Evolutionary conservation across 805 yeast species (phyloP).

Genomic region (Lachancea waltii): DNA sequence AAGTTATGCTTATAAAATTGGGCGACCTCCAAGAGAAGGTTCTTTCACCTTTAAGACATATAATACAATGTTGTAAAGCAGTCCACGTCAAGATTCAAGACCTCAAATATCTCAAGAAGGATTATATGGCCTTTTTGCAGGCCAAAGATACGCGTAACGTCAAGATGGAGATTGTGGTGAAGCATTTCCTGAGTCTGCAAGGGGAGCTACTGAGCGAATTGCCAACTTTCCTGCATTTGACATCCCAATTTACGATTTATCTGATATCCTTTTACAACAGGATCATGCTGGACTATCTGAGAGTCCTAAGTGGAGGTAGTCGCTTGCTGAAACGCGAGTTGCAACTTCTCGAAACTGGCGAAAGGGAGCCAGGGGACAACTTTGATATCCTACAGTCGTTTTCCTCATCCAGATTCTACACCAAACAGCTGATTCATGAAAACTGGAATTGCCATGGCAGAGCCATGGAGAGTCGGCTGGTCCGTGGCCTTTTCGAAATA

Average conservation of each 20-base stretch:
- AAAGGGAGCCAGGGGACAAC: conserved; percentile 26
- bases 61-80: conserved; percentile 22
- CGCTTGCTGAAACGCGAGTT: conserved; percentile 23
- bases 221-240: conserved; percentile 23
- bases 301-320: conserved; percentile 30
- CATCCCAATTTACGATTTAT: conserved; percentile 12
- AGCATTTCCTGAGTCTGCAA: conserved; percentile 26
- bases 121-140: conserved; percentile 28
- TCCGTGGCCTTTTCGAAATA: conserved; percentile 26
- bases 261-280: conserved; percentile 21
- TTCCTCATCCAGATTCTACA: conserved; percentile 26
- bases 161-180: conserved; percentile 23
- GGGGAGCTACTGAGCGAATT: conserved; percentile 28
- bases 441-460: conserved; percentile 20
- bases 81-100: conserved; percentile 27
- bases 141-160: conserved; percentile 23
- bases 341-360: conserved; percentile 13
- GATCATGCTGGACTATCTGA: conserved; percentile 27
- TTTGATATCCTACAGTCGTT: conserved; percentile 35
- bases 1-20: conserved; percentile 23
- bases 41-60: conserved; percentile 24
- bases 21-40: conserved; percentile 26
- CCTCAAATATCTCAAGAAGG: conserved; percentile 30
- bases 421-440: conserved; percentile 28
- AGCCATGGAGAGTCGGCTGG: conserved; percentile 20